Conservation (phyloP, 2,329 filamentous ascomycete species). For the Beauveria medogensis region DNA sequence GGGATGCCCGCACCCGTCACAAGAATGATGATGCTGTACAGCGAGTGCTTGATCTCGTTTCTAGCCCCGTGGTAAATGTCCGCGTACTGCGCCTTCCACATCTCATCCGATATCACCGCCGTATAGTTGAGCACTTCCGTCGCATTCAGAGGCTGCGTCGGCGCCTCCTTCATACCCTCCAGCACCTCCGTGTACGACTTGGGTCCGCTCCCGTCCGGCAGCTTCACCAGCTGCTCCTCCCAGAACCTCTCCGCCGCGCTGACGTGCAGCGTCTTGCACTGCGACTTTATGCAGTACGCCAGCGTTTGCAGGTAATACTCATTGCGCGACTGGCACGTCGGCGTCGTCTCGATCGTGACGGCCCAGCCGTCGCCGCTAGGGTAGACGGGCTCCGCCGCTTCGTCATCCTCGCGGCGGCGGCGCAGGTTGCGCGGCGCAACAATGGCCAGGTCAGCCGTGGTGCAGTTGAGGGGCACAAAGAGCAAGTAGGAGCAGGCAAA, state of each 20-base stretch:
- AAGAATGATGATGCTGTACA: constrained; percentile 20
- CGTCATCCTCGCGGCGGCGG: background rate
- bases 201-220: constrained; percentile 1
- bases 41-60: constrained; percentile 13
- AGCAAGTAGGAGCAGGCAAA: constrained; percentile 20
- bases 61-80: background rate
- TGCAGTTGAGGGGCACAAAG: constrained; percentile 19
- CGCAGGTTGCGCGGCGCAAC: background rate
- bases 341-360: constrained; percentile 10
- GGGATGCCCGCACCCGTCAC: constrained; percentile 19
- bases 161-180: constrained; percentile 6
- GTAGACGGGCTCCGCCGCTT: background rate
- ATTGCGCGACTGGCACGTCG: constrained; percentile 14
- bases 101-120: constrained; percentile 7
- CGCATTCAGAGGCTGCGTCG: background rate
- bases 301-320: constrained; percentile 14
- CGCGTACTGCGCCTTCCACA: constrained; percentile 6
- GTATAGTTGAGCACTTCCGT: constrained; percentile 13
- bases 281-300: constrained; percentile 15
- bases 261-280: constrained; percentile 7
- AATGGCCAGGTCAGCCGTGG: constrained; percentile 9
- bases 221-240: constrained; percentile 13
- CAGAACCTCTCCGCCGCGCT: constrained; percentile 13
- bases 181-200: constrained; percentile 13
- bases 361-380: constrained; percentile 14